Evolutionary conservation across 2,329 filamentous ascomycete genomes (phyloP).

Genomic region (Aspergillus viridinutans): DNA sequence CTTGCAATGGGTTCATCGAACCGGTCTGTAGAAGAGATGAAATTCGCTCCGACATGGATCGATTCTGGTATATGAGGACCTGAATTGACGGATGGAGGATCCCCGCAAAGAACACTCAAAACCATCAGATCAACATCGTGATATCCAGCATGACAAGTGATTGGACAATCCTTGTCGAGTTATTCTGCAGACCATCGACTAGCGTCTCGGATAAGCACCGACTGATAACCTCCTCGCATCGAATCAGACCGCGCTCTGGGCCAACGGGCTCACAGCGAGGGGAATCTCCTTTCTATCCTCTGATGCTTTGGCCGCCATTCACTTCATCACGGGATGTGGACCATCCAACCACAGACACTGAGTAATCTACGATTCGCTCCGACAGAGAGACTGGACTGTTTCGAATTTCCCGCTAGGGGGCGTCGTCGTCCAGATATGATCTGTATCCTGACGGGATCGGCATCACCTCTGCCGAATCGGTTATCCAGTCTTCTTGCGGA

Average conservation of each 20-base stretch:
- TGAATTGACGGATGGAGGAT: not conserved
- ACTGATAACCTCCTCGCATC: not conserved
- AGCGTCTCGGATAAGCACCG: not conserved
- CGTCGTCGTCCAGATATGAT: not conserved
- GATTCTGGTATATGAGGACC: not conserved
- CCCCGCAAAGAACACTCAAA: not conserved
- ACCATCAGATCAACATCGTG: not conserved
- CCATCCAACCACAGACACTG: not conserved
- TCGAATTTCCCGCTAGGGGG: not conserved
- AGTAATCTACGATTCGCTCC: not conserved
- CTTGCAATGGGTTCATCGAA: not conserved
- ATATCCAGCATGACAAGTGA: not conserved
- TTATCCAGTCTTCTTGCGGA: conserved; percentile 7
- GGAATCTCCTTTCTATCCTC: not conserved
- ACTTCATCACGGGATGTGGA: not conserved
- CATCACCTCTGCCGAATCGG: conserved; percentile 4
- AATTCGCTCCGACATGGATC: not conserved
- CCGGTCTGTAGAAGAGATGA: not conserved
- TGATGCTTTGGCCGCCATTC: not conserved
- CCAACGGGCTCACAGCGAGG: not conserved
- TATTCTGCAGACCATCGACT: not conserved
- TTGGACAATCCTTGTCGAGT: not conserved
- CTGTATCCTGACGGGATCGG: not conserved
- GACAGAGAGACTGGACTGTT: not conserved
- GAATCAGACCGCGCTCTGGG: not conserved